Evolutionary conservation across 2,329 filamentous ascomycete genomes (phyloP).

Genomic region (Neonectria magnoliae): DNA sequence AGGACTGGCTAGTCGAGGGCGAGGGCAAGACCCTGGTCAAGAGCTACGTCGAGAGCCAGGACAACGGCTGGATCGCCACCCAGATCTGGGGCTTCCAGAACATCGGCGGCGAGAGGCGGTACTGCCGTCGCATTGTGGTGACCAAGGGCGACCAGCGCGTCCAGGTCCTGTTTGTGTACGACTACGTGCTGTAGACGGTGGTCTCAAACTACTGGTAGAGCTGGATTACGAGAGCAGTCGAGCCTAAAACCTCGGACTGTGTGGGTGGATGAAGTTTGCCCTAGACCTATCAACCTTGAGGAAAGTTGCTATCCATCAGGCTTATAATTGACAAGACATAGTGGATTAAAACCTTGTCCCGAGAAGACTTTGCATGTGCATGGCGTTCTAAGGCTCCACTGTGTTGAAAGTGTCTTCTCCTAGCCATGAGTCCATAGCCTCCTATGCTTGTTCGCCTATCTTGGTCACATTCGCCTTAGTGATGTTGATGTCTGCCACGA

Average conservation of each 20-base stretch:
- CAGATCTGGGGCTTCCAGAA: constrained; percentile 71
- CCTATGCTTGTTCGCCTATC: background rate
- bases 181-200: constrained; percentile 52
- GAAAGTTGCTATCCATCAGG: background rate
- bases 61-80: constrained; percentile 63
- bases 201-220: background rate
- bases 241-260: background rate
- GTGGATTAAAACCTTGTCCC: background rate
- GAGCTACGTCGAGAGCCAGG: constrained; percentile 66
- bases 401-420: constrained; percentile 19
- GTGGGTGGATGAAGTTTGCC: background rate
- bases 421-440: background rate
- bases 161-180: constrained; percentile 66
- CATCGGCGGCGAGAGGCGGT: constrained; percentile 61
- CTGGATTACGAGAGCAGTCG: background rate
- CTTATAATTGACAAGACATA: constrained; percentile 1
- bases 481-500: constrained; percentile 30
- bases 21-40: constrained; percentile 72
- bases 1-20: constrained; percentile 68
- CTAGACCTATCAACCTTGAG: constrained; percentile 4
- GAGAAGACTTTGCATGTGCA: background rate
- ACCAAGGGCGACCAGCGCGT: constrained; percentile 61
- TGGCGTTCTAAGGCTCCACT: constrained; percentile 1
- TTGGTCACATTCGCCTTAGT: constrained; percentile 1
- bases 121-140: constrained; percentile 64